A percentile compares a stretch with the other conserved stretches of the same genome.
These are phyloP conservation scores for Lumnitzera littorea DNA, from an alignment of 345 rosid species.

Conservation along the genomic window DNA sequence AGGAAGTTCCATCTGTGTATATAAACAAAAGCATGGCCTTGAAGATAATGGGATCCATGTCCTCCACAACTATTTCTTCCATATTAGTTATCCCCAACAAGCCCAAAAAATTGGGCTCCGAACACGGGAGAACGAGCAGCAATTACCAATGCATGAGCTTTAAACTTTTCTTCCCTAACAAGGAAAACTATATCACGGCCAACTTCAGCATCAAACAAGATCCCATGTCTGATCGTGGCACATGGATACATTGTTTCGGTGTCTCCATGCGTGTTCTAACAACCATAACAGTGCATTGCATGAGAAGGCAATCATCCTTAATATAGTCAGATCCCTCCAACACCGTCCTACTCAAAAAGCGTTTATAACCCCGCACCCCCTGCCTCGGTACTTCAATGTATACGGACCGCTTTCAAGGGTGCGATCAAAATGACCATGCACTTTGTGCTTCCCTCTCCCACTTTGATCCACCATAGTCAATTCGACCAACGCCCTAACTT, in stretches of 20 bases:
- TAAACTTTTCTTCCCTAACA: constrained; percentile 69
- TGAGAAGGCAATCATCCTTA: constrained; percentile 70
- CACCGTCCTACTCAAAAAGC: constrained; percentile 60
- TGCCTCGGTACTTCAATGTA: too few species aligned
- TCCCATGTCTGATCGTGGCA: constrained; percentile 75
- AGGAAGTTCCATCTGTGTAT: constrained; percentile 74
- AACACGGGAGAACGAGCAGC: constrained; percentile 93
- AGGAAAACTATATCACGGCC: constrained; percentile 67
- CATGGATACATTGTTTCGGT: constrained; percentile 48
- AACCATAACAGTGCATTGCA: constrained; percentile 92
- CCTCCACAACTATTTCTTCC: constrained; percentile 43
- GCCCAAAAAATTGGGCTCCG: constrained; percentile 87
- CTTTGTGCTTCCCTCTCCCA: constrained; percentile 81
- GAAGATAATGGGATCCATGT: constrained; percentile 75
- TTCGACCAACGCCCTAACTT: constrained; percentile 87
- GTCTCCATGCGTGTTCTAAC: constrained; percentile 70
- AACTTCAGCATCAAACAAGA: constrained; percentile 62
- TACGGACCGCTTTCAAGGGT: constrained; percentile 35
- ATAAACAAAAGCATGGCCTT: constrained; percentile 91
- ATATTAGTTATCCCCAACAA: constrained; percentile 53
- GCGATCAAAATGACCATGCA: constrained; percentile 89
- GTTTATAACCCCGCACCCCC: constrained; percentile 67
- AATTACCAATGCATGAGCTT: constrained; percentile 80
- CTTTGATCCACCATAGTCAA: constrained; percentile 86
- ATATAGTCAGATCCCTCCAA: constrained; percentile 73